Evolutionary conservation across 495 filamentous ascomycete genomes (phyloP), one percentile per base, ranked within the genome.

Genomic region (Glonium stellatum): DNA sequence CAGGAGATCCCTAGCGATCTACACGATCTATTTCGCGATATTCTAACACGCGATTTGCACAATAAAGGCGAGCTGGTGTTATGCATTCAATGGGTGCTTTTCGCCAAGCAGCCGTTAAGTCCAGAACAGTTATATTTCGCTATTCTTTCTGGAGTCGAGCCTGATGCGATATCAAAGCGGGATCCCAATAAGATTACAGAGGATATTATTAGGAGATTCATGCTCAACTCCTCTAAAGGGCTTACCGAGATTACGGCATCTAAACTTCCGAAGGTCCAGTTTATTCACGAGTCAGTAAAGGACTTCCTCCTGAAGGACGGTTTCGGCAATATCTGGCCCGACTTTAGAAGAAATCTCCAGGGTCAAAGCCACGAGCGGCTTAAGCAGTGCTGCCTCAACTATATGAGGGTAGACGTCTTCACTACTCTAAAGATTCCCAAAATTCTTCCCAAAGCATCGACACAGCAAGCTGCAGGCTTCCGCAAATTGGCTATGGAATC

Each of bases 241-340:
- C 53, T 61, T 8, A 34, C 25, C 1, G 53, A 61, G 31, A 55
- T 42, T 0, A 58, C 58, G 49, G 55, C 1, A 35, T 53, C 58
- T 37, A 27, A 57, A 19, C 23, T 25, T 55, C 35, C 25, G 15
- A 64, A 1, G 31, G 63, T 65, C 19, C 59, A 61, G 31, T 65
- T 65, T 41, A 65, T 65, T 31, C 61, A 67, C 47, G 52, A 67
- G 48, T 61, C 61, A 23, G 60, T 64, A 21, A 57, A 25, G 22
- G 61, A 63, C 51, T 67, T 67, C 55, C 57, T 67, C 23, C 54
- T 63, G 5, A 56, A 66, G 48, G 56, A 59, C 34, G 60, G 60
- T 9, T 31, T 66, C 18, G 37, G 37, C 15, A 53, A 47, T 0
- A 49, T 66, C n/a, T 46, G 36, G 46, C 60, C 55, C 22, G 15